These are phyloP conservation scores for Scutellaria baicalensis DNA, from an alignment of 257 asterid genomes.

Conservation along the genomic window DNA sequence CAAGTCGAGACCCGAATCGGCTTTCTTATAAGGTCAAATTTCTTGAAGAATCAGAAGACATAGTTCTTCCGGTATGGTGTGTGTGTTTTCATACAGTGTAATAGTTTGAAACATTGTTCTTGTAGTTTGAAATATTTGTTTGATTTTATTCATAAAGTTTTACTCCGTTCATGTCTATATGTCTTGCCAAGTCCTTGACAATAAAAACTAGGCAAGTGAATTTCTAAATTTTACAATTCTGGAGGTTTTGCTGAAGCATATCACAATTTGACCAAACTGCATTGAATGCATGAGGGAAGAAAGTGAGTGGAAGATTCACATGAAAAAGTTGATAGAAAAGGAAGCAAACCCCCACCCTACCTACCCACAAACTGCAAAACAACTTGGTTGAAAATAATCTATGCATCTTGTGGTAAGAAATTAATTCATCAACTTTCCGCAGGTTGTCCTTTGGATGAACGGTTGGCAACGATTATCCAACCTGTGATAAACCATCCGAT, in stretches of 20 bases:
- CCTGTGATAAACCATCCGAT: slow-evolving; percentile 24
- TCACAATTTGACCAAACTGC: slow-evolving; percentile 1
- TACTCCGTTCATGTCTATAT: too few species aligned
- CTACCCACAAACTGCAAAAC: neutral
- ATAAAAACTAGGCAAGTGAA: too few species aligned
- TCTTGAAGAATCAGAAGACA: slow-evolving; percentile 10
- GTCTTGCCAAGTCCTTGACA: too few species aligned
- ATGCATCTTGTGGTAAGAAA: neutral
- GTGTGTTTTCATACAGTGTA: neutral
- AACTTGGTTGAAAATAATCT: neutral
- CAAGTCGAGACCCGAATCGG: slow-evolving; percentile 24
- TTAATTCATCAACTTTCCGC: slow-evolving; percentile 15
- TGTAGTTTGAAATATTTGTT: neutral
- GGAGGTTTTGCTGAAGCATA: neutral
- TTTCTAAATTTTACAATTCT: neutral
- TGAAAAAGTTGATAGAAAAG: slow-evolving; percentile 5
- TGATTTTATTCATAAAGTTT: too few species aligned
- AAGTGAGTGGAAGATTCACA: slow-evolving; percentile 17
- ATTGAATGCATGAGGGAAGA: neutral
- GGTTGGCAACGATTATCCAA: slow-evolving; percentile 15
- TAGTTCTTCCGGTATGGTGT: neutral
- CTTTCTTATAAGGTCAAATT: neutral
- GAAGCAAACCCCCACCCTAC: neutral
- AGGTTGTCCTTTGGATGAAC: neutral
- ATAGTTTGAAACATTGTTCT: neutral